A percentile compares a stretch with the other conserved stretches of the same genome.
These are phyloP conservation scores for Cytauxzoon felis DNA, from an alignment of 169 alveolate species.

Conservation along the genomic window DNA sequence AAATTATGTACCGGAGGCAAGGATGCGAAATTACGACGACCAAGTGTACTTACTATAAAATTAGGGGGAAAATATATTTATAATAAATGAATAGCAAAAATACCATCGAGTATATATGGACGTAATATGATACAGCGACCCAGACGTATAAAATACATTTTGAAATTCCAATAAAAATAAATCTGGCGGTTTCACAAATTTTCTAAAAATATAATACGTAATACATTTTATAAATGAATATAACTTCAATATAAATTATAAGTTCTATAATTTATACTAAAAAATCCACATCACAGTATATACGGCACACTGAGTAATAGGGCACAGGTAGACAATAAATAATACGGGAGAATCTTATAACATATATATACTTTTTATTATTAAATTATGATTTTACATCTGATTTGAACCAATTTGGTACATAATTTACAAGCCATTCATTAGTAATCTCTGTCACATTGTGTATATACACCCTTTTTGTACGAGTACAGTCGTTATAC, in stretches of 20 bases:
- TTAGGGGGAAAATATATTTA: too few species aligned
- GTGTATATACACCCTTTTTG: conserved; percentile 41
- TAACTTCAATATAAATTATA: background rate
- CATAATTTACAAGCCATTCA: conserved; percentile 38
- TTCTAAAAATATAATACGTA: too few species aligned
- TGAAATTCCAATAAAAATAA: too few species aligned
- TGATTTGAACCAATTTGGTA: conserved; percentile 31
- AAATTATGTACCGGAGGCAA: conserved; percentile 65
- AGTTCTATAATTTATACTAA: background rate
- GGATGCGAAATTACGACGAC: too few species aligned
- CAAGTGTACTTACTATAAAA: too few species aligned
- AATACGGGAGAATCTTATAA: background rate
- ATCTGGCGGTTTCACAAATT: too few species aligned
- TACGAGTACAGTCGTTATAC: conserved; percentile 49
- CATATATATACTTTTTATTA: too few species aligned
- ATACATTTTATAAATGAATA: too few species aligned
- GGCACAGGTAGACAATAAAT: background rate
- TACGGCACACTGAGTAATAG: background rate
- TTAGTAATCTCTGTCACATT: conserved; percentile 49
- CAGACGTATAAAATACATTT: too few species aligned
- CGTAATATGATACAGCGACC: too few species aligned
- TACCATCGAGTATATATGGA: too few species aligned
- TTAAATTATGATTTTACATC: background rate
- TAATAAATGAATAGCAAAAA: too few species aligned
- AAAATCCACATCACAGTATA: background rate